Conservation (phyloP, 352 stramenopile species). For the Phytopythium vexans region DNA sequence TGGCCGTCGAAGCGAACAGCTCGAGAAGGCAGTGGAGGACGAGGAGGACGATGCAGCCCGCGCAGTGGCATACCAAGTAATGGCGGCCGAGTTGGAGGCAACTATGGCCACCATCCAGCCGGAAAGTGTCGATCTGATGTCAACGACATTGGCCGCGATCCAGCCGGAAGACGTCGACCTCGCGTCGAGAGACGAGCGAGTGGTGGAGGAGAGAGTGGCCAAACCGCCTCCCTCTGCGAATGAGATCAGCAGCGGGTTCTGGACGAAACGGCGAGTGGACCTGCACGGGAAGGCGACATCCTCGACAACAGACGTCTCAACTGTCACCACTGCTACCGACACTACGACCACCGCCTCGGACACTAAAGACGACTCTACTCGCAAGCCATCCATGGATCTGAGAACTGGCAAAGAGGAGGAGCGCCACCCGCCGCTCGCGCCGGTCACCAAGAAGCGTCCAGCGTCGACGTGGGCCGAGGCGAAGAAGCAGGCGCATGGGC, state of each 20-base stretch:
- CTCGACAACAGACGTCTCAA: neutral
- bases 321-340: neutral
- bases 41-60: neutral
- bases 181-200: too few species aligned
- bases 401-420: too few species aligned
- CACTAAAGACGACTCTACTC: too few species aligned
- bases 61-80: neutral
- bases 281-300: conserved; percentile 13
- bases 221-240: neutral
- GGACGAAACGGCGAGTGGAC: neutral
- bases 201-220: too few species aligned
- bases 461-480: conserved; percentile 40
- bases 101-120: too few species aligned
- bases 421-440: neutral
- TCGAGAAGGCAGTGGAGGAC: neutral
- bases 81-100: neutral
- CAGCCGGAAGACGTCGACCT: too few species aligned
- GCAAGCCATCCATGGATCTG: too few species aligned
- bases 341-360: neutral
- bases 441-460: conserved; percentile 7
- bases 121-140: too few species aligned
- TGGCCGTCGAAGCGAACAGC: neutral
- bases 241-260: neutral
- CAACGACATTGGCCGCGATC: too few species aligned
- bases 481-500: conserved; percentile 19